A percentile compares a stretch with the other conserved stretches of the same genome.
These are phyloP conservation scores for Penicillium arizonense DNA, from an alignment of 495 filamentous ascomycete species.

Conservation along the genomic window DNA sequence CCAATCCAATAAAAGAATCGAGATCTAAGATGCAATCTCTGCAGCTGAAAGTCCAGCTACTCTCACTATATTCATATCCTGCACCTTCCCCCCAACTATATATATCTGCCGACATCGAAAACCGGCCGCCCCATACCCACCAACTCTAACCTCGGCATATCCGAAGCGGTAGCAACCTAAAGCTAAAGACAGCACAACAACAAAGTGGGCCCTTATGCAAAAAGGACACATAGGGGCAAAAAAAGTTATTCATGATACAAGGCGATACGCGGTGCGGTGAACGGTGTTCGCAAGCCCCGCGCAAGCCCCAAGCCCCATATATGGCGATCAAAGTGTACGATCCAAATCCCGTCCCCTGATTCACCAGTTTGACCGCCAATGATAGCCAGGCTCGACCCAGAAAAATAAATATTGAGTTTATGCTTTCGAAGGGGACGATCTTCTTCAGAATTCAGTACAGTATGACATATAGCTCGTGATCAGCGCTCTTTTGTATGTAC, in stretches of 20 bases:
- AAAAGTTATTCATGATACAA: no score
- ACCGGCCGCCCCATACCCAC: background rate
- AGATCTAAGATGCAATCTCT: background rate
- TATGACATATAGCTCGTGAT: background rate
- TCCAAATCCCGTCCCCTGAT: background rate
- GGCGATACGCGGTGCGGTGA: background rate
- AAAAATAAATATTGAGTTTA: no score
- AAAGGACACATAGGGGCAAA: no score
- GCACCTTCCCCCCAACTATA: no score
- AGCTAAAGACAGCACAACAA: no score
- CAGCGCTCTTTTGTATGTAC: background rate
- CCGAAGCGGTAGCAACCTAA: background rate
- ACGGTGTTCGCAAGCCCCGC: background rate
- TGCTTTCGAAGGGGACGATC: background rate
- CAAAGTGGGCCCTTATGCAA: no score
- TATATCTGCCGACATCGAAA: no score
- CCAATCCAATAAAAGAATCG: background rate
- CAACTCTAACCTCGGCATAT: slow-evolving; percentile 1
- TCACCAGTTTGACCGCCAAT: background rate
- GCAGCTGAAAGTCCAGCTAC: background rate
- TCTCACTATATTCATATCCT: no score
- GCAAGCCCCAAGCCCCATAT: background rate
- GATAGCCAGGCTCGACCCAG: no score
- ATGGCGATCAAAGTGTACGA: background rate
- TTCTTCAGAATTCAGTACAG: background rate